phyloP scores from a whole-genome alignment of 1,284 basidiomycete genomes.

The Naganishia albida region DNA sequence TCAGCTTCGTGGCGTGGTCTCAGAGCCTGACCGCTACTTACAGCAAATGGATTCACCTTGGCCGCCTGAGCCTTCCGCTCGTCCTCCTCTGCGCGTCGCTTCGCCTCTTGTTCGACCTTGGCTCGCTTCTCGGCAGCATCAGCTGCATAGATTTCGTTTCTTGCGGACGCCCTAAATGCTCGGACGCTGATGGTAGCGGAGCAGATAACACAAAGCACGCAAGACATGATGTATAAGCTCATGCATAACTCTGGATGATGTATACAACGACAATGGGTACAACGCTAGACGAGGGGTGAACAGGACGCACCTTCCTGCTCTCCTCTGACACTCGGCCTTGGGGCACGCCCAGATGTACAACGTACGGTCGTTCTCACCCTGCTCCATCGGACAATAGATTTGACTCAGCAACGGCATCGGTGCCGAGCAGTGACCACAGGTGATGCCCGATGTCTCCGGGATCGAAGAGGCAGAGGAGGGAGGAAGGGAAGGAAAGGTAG shows the following conservation, averaged over 20 bases:
- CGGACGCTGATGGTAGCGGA: constrained; percentile 40
- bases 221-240: constrained; percentile 29
- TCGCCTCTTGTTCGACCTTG: constrained; percentile 38
- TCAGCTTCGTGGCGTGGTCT: neutral
- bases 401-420: constrained; percentile 52
- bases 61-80: constrained; percentile 42
- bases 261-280: constrained; percentile 13
- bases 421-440: constrained; percentile 46
- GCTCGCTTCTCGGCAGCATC: constrained; percentile 41
- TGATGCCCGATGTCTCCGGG: constrained; percentile 37
- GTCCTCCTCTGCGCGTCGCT: constrained; percentile 41
- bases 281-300: constrained; percentile 10
- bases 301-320: constrained; percentile 46
- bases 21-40: constrained; percentile 32
- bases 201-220: neutral
- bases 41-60: constrained; percentile 52
- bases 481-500: constrained; percentile 46
- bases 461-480: constrained; percentile 31
- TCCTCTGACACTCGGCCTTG: constrained; percentile 45
- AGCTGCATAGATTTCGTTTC: constrained; percentile 52
- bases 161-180: constrained; percentile 50
- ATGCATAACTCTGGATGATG: constrained; percentile 6
- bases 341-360: constrained; percentile 53
- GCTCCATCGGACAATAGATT: constrained; percentile 54
- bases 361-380: constrained; percentile 53